phyloP scores from a whole-genome alignment of 768 basidiomycete species.

The Suillus spraguei region DNA sequence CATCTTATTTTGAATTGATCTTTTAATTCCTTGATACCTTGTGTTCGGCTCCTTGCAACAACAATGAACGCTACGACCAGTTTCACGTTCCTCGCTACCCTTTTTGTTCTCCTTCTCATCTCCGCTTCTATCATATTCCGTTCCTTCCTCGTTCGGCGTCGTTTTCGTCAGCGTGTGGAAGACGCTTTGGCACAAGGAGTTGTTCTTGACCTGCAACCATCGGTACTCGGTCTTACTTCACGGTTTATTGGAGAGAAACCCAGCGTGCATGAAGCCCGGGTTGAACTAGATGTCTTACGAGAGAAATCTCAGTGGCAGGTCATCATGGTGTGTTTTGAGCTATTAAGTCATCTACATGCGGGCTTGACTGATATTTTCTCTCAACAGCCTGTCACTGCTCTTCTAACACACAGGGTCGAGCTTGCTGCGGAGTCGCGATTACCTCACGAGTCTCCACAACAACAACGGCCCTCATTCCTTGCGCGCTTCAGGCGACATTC shows the following conservation, averaged over 20 bases:
- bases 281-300: slow-evolving; percentile 31
- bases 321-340: slow-evolving; percentile 44
- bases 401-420: slow-evolving; percentile 33
- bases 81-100: slow-evolving; percentile 73
- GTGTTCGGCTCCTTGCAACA: neutral
- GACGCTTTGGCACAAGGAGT: slow-evolving; percentile 54
- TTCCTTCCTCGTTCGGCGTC: slow-evolving; percentile 60
- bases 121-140: slow-evolving; percentile 67
- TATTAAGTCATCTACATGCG: neutral
- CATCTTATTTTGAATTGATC: too few relatives aligned
- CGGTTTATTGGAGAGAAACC: slow-evolving; percentile 52
- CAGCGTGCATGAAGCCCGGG: slow-evolving; percentile 49
- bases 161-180: slow-evolving; percentile 55
- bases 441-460: slow-evolving; percentile 2
- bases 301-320: slow-evolving; percentile 42
- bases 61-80: slow-evolving; percentile 35
- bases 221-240: slow-evolving; percentile 24
- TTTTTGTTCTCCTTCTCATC: slow-evolving; percentile 65
- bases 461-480: slow-evolving; percentile 10
- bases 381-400: slow-evolving; percentile 21
- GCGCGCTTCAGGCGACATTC: slow-evolving; percentile 6
- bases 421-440: neutral
- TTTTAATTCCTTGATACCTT: neutral
- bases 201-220: slow-evolving; percentile 41
- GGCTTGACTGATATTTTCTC: slow-evolving; percentile 10